A percentile compares a stretch with the other conserved stretches of the same genome.
phyloP scores from a whole-genome alignment of 352 stramenopile genomes.

The Phytophthora tentaculata region DNA sequence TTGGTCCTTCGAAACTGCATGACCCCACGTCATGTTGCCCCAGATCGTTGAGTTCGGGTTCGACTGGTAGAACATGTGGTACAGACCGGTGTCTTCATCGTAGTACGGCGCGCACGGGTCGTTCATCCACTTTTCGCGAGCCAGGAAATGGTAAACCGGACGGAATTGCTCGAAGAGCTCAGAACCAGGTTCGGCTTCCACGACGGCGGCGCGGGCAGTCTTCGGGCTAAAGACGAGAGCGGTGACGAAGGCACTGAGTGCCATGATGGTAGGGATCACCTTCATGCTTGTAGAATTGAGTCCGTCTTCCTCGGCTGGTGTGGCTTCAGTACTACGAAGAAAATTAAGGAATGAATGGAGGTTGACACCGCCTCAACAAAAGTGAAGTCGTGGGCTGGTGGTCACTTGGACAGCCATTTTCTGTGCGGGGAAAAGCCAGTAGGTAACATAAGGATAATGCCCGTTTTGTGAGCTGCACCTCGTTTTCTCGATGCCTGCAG shows the following conservation, averaged over 20 bases:
- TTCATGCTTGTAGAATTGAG: slow-evolving; percentile 32
- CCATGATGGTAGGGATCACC: slow-evolving; percentile 25
- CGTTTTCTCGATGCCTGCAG: slow-evolving; percentile 14
- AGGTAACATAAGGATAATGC: slow-evolving; percentile 3
- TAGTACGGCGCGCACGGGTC: slow-evolving; percentile 82
- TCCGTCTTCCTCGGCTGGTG: slow-evolving; percentile 5
- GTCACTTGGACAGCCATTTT: slow-evolving; percentile 15
- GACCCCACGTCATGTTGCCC: slow-evolving; percentile 83
- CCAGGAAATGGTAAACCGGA: slow-evolving; percentile 64
- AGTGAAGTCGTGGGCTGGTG: background rate
- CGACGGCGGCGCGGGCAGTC: slow-evolving; percentile 23
- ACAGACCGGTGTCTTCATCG: slow-evolving; percentile 58
- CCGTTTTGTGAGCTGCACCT: slow-evolving; percentile 21
- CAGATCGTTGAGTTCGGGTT: slow-evolving; percentile 64
- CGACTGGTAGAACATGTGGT: slow-evolving; percentile 86
- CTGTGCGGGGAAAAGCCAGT: slow-evolving; percentile 16
- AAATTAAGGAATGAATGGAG: slow-evolving; percentile 1
- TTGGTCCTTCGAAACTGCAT: slow-evolving; percentile 75
- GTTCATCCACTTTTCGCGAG: slow-evolving; percentile 85
- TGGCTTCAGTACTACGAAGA: background rate
- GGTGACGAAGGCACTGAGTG: slow-evolving; percentile 24
- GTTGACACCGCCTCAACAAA: slow-evolving; percentile 13
- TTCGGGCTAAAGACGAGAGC: slow-evolving; percentile 24
- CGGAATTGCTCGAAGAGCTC: slow-evolving; percentile 61
- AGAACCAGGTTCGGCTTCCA: slow-evolving; percentile 43